Base-by-base conservation (phyloP, 768 basidiomycete species). In the Podaxis sp. region DNA sequence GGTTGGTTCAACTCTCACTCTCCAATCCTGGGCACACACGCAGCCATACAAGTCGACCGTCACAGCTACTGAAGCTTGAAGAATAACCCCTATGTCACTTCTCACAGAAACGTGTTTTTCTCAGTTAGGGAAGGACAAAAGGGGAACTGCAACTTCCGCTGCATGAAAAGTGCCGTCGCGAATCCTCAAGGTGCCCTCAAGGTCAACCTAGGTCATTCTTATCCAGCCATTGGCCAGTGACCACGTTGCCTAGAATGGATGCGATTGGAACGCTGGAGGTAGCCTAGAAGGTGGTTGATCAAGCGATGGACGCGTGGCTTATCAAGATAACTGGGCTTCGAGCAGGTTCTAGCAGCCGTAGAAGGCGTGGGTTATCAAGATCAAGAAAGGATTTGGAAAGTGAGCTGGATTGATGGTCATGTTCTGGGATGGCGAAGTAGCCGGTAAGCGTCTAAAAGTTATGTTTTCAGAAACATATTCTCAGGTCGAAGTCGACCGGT, bases 321-420 rank as follows among this genome's bases (percentile, higher is more conserved):
- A 61, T 55, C 59, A 47, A 60, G 59, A 55, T 55, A 51, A 18
- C 10, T 59, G 28, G 48, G 36, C 27, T 37, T 25, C 50, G 57
- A 35, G 46, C 42, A 46, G 37, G 36, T 38, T 61, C 52, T 61
- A 61, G 53, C 53, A 50, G 57, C 58, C 58, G 58, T 35, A 52
- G 50, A 42, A 32, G 28, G 51, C 58, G 58, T 59, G 58, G 51
- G 50, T 52, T 59, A 46, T 52, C 50, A 53, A 53, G 32, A 36
- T 36, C 13, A 21, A 51, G 40, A 59, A 51, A 46, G 44, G 11
- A 61, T 55, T 32, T 46, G 52, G 59, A 61, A 55, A 55, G 52
- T 55, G 59, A 61, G 37, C 59, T 55, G 59, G 52, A 50, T 23
- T 61, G 53, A 32, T 46, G 35, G 5, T 18, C 5, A 36, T 5